Base-by-base conservation (phyloP, 139 green algal genomes). In the Parachlorella kessleri region DNA sequence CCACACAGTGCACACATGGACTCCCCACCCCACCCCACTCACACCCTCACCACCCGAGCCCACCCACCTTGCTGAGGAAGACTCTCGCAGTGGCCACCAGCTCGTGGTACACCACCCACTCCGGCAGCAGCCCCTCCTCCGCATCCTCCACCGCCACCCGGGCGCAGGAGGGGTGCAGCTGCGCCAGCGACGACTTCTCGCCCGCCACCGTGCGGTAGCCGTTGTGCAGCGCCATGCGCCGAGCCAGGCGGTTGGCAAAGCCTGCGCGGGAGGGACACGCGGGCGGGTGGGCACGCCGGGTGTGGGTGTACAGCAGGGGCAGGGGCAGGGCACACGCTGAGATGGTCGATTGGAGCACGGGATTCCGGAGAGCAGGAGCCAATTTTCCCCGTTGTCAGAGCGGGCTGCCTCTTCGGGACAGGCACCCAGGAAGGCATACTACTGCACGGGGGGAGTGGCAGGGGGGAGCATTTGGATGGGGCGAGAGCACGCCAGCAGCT, bases 101-200 rank as follows among this genome's bases (percentile, higher is more conserved):
- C 86, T 97, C 93, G 73, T 98, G 93, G 80, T 97, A 99, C 21
- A 99, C 73, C 5, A 99, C 65, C 92, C 94, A 99, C 77, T 97
- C 93, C 10, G 96, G 96, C 53, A 96, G 85, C 79, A 99, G 86
- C 5, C 96, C 96, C 55, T 98, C 92, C 6, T 90, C 92, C 14
- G 14, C 48, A 14, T 14, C 48, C 73, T 99, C 95, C 66, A 89
- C 87, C 3, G 59, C 39, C 68, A 97, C 76, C 3, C 48, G 40
- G 6, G 88, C 84, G 21, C 77, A 88, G 54, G 83, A 86, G 18
- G 93, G 95, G 79, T 98, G 94, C 66, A 95, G 80, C 88, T 97
- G 76, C 2, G 85, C 74, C 4, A 86, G 76, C 7, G 79, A 67
- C 8, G 83, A 75, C 41, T 70, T 83, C 76, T 33, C 84, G 75